Conservation (phyloP, 177 flowering plant species). For the Vitis hybrid region DNA sequence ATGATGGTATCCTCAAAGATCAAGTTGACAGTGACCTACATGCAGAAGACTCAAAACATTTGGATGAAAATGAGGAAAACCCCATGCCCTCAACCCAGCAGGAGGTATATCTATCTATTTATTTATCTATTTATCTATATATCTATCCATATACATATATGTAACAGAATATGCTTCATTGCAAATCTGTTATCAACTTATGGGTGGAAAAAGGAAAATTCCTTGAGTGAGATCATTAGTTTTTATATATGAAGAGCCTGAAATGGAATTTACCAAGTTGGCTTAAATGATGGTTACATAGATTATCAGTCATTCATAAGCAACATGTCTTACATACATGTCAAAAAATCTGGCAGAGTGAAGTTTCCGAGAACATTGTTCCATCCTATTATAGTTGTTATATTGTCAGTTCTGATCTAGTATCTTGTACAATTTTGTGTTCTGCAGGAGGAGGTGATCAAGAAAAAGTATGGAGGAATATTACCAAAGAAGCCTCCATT, state of each 20-base stretch:
- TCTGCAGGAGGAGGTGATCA: conserved; percentile 52
- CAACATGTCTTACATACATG: neutral
- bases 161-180: neutral
- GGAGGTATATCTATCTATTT: conserved; percentile 23
- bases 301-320: neutral
- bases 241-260: neutral
- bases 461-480: conserved; percentile 75
- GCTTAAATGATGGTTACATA: neutral
- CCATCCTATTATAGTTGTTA: neutral
- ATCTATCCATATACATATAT: neutral
- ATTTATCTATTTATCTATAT: neutral
- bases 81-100: conserved; percentile 31
- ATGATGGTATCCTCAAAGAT: conserved; percentile 13
- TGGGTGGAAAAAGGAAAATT: neutral
- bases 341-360: neutral
- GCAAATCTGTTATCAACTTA: too few relatives aligned
- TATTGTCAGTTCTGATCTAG: neutral
- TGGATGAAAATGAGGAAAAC: conserved; percentile 13
- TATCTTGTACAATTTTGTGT: conserved; percentile 3
- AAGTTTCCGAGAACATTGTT: too few relatives aligned
- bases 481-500: conserved; percentile 67
- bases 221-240: neutral
- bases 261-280: neutral
- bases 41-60: conserved; percentile 13
- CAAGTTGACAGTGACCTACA: conserved; percentile 10